Evolutionary conservation across 31 red algal species (phyloP).

Genomic region (Asparagopsis taxiformis): DNA sequence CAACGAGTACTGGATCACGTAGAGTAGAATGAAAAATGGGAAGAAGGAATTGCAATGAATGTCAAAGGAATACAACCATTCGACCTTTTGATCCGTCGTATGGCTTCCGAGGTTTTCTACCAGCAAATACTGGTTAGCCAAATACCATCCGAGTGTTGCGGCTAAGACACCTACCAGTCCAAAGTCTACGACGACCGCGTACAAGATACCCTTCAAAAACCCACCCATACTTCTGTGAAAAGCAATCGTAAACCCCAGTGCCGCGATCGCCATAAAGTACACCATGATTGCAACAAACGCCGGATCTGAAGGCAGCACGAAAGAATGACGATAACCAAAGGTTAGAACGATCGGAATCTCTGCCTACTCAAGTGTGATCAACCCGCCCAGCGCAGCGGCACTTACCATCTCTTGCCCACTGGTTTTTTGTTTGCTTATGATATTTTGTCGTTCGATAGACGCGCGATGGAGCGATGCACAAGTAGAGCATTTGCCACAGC

Average conservation of each 20-base stretch:
- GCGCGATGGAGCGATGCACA: constrained; percentile 76
- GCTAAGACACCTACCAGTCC: constrained; percentile 56
- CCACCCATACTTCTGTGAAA: constrained; percentile 63
- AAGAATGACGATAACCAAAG: not conserved
- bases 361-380: not conserved
- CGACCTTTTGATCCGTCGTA: constrained; percentile 74
- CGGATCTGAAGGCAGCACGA: constrained; percentile 57
- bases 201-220: constrained; percentile 62
- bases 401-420: constrained; percentile 98
- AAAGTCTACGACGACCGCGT: constrained; percentile 66
- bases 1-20: constrained; percentile 84
- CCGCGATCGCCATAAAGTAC: constrained; percentile 74
- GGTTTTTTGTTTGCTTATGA: constrained; percentile 97
- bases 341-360: not conserved
- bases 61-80: constrained; percentile 98
- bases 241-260: constrained; percentile 69
- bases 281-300: constrained; percentile 91
- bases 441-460: constrained; percentile 93
- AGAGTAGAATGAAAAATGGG: constrained; percentile 72
- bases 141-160: constrained; percentile 68
- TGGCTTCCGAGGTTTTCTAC: constrained; percentile 54
- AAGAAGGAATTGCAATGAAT: constrained; percentile 98
- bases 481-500: constrained; percentile 89
- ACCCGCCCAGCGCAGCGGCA: too few relatives aligned
- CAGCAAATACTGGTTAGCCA: constrained; percentile 82